Base-by-base conservation (phyloP, 116 monocot genomes). In the Papilionanthe hybrid region DNA sequence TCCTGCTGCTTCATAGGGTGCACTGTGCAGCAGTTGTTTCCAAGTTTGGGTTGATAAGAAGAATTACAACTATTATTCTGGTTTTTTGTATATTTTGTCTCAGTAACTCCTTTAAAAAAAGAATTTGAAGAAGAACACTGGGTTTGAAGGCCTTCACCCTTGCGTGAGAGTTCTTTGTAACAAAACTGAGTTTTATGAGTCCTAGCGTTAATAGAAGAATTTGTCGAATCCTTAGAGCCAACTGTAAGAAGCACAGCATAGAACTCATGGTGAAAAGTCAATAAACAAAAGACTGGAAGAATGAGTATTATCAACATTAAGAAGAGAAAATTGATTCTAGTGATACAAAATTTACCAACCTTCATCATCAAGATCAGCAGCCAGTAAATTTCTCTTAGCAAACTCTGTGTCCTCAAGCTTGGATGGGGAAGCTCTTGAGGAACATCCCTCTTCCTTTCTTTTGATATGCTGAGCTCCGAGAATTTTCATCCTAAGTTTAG, bases 401-500 rank as follows among this genome's bases (percentile, higher is more conserved):
- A 79, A 28, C 58, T 93, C 88, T 67, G 53, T 65, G 48, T 89
- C 92, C 55, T 77, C 81, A 27, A 79, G 78, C 82, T 83, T 87
- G 17, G 84, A 84, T 73, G 92, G 89, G 18, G 89, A 92, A 49
- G 87, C 77, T 72, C 85, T 77, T 27, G 90, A 86, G 42, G 90
- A 86, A 78, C 72, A 80, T 10, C 81, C 77, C 7, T 67, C 85
- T 17, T 81, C 86, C 49, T 84, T 88, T 55, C 72, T 92, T 28
- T 55, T 88, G 2, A 32, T 18, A 49, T 77, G 66, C 42, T 85
- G 86, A 79, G 82, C 78, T 71, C 90, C 90, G 7, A 93, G 74
- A 6, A 90, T 79, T 71, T 86, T 93, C 86, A 93, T 82, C 75
- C 90, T 83, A 7, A 93, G 78, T 32, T 90, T 93, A 67, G 56